Percentiles rank a stretch among this genome's conserved stretches.
Evolutionary conservation across 2,329 filamentous ascomycete species (phyloP).

Genomic region (Zasmidium angulare): DNA sequence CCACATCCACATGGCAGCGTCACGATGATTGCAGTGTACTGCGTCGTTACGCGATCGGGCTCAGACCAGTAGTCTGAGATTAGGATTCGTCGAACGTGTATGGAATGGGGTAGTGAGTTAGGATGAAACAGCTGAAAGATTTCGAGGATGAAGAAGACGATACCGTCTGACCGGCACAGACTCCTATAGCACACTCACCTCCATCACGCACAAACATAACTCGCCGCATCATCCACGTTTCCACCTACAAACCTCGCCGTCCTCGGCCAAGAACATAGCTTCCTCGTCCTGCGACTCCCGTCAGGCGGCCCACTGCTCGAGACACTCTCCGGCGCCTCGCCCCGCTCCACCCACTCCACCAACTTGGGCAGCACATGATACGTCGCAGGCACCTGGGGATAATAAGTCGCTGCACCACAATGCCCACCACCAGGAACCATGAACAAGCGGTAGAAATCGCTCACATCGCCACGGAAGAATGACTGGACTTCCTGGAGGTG

Average conservation of each 20-base stretch:
- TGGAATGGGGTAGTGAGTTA: too few relatives aligned
- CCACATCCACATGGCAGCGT: too few relatives aligned
- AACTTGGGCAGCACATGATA: slow-evolving; percentile 38
- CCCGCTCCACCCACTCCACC: slow-evolving; percentile 39
- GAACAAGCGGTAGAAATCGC: slow-evolving; percentile 38
- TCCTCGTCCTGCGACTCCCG: slow-evolving; percentile 33
- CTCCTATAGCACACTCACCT: background rate
- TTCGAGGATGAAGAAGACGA: background rate
- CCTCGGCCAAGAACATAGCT: slow-evolving; percentile 36
- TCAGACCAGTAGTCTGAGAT: too few relatives aligned
- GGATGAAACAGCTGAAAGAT: too few relatives aligned
- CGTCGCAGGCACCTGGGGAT: slow-evolving; percentile 35
- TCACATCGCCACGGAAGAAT: slow-evolving; percentile 26
- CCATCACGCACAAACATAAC: slow-evolving; percentile 22
- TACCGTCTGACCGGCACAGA: background rate
- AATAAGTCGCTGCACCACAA: slow-evolving; percentile 36
- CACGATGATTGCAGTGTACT: too few relatives aligned
- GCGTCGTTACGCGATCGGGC: too few relatives aligned
- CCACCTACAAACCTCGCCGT: slow-evolving; percentile 30
- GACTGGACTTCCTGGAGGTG: slow-evolving; percentile 34
- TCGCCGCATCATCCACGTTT: slow-evolving; percentile 26
- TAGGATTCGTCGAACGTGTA: too few relatives aligned
- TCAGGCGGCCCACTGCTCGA: slow-evolving; percentile 33
- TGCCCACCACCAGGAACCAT: slow-evolving; percentile 44
- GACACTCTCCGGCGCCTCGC: slow-evolving; percentile 29